A percentile compares a stretch with the other conserved stretches of the same genome.
Conservation (phyloP, 2,329 filamentous ascomycete genomes). For the Ophiostoma novo-ulmi region DNA sequence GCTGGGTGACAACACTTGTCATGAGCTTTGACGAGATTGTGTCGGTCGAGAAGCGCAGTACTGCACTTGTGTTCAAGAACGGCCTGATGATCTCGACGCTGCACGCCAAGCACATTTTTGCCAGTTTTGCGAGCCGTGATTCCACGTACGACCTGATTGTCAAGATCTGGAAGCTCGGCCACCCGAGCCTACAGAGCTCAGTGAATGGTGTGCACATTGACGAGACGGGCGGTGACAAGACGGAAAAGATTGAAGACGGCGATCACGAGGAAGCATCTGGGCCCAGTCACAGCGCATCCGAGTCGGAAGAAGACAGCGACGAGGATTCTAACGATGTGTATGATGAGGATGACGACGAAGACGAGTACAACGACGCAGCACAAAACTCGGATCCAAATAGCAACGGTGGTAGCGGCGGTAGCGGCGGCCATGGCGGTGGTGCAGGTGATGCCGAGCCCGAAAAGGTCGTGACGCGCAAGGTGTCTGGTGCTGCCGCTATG, state of each 20-base stretch:
- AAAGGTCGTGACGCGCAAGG: conserved; percentile 62
- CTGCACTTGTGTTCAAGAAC: conserved; percentile 92
- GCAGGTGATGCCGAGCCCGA: conserved; percentile 50
- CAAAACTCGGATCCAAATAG: conserved; percentile 37
- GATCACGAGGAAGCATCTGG: conserved; percentile 48
- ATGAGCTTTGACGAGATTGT: conserved; percentile 98
- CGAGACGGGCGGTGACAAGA: conserved; percentile 81
- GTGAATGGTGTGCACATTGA: conserved; percentile 82
- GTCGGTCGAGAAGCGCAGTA: conserved; percentile 93
- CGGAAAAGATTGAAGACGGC: conserved; percentile 67
- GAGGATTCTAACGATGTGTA: conserved; percentile 74
- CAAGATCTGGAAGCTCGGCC: conserved; percentile 96
- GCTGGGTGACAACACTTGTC: conserved; percentile 94
- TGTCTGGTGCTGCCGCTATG: conserved; percentile 49
- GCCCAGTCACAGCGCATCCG: conserved; percentile 50
- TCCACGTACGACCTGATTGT: conserved; percentile 96
- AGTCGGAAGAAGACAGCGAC: conserved; percentile 58
- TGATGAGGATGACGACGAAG: conserved; percentile 71
- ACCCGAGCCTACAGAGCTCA: conserved; percentile 85
- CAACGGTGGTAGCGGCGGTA: conserved; percentile 29
- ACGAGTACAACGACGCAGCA: conserved; percentile 45
- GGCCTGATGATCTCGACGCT: conserved; percentile 94
- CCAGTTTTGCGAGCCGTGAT: conserved; percentile 89
- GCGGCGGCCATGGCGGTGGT: conserved; percentile 29
- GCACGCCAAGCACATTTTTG: conserved; percentile 92